phyloP scores from a whole-genome alignment of 129 eudicot species.

The Artemisia argyi region DNA sequence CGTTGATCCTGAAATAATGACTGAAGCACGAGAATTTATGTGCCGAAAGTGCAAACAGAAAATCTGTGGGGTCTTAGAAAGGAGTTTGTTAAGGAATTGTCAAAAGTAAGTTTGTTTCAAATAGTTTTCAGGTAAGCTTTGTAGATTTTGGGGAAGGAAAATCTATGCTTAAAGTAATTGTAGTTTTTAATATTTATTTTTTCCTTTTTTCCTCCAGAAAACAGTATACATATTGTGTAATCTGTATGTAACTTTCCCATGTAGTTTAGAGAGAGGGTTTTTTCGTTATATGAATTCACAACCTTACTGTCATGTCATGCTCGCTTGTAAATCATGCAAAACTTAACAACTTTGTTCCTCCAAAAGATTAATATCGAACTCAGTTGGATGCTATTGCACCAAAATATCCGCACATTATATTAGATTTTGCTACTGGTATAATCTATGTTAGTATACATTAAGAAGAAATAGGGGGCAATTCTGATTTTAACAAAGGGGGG shows the following conservation, averaged over 20 bases:
- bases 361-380: too few species aligned
- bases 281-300: neutral
- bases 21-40: constrained; percentile 30
- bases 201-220: constrained; percentile 7
- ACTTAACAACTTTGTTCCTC: too few species aligned
- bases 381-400: too few species aligned
- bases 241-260: constrained; percentile 25
- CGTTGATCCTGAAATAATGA: constrained; percentile 27
- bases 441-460: too few species aligned
- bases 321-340: neutral
- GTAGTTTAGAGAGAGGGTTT: constrained; percentile 13
- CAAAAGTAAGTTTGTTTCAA: constrained; percentile 16
- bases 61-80: constrained; percentile 28
- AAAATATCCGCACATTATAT: too few species aligned
- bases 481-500: too few species aligned
- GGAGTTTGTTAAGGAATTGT: constrained; percentile 24
- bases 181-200: neutral
- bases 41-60: constrained; percentile 35
- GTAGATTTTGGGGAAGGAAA: constrained; percentile 5
- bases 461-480: too few species aligned
- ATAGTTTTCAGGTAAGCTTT: constrained; percentile 10
- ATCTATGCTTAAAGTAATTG: neutral
- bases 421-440: too few species aligned
- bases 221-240: neutral
- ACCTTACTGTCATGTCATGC: neutral